These are phyloP conservation scores for Debaryomycetaceae sp. DNA, from an alignment of 1,139 yeast genomes.

Conservation along the genomic window DNA sequence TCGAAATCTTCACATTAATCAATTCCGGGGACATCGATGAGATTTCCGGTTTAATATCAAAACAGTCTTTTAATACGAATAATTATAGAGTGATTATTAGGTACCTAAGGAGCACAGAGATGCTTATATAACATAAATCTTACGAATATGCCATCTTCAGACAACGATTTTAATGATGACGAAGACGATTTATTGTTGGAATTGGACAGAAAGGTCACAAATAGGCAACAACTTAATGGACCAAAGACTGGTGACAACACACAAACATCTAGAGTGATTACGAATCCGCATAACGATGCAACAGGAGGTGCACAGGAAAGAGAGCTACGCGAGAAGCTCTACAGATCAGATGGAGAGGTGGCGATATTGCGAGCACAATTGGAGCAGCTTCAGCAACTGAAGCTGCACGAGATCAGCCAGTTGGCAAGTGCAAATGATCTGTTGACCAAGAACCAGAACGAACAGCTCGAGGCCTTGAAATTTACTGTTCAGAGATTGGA, in stretches of 20 bases:
- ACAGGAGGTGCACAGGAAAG: background rate
- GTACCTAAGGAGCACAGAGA: background rate
- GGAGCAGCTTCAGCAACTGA: constrained; percentile 42
- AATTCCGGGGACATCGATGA: background rate
- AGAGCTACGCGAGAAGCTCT: constrained; percentile 25
- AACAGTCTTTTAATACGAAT: background rate
- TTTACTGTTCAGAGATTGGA: constrained; percentile 53
- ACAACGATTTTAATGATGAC: constrained; percentile 37
- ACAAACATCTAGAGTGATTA: constrained; percentile 1
- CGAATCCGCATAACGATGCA: background rate
- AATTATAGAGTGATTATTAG: background rate
- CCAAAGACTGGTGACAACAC: constrained; percentile 6
- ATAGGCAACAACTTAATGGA: constrained; percentile 5
- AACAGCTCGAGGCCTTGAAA: constrained; percentile 39
- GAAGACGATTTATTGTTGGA: constrained; percentile 33
- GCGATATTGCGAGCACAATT: constrained; percentile 70
- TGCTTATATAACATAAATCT: background rate
- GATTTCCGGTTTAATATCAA: background rate
- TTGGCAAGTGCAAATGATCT: constrained; percentile 32
- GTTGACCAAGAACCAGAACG: constrained; percentile 31
- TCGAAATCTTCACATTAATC: background rate
- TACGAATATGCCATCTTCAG: constrained; percentile 17
- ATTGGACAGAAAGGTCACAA: constrained; percentile 3
- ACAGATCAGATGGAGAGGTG: constrained; percentile 70
- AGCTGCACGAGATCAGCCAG: constrained; percentile 40